Conservation (phyloP, 2,329 filamentous ascomycete species). For the Botrytis byssoidea region DNA sequence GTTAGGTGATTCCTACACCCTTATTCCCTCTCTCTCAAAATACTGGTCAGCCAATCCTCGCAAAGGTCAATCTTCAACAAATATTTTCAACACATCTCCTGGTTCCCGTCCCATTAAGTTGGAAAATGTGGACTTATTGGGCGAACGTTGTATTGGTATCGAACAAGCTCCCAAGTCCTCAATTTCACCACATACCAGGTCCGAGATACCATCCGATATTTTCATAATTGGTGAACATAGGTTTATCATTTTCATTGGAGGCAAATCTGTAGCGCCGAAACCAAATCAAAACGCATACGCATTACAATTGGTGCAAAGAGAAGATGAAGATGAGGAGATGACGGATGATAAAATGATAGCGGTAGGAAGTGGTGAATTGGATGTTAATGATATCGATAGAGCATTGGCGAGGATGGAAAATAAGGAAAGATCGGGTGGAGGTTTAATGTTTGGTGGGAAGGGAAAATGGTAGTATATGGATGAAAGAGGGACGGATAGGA, state of each 20-base stretch:
- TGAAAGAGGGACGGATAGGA: slow-evolving; percentile 22
- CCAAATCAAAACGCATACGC: slow-evolving; percentile 21
- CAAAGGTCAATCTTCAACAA: slow-evolving; percentile 28
- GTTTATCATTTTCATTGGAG: slow-evolving; percentile 32
- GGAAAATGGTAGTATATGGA: slow-evolving; percentile 45
- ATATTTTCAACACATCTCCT: slow-evolving; percentile 32
- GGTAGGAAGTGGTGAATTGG: slow-evolving; percentile 43
- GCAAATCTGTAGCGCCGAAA: slow-evolving; percentile 21
- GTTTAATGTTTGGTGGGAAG: slow-evolving; percentile 31
- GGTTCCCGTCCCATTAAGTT: slow-evolving; percentile 34
- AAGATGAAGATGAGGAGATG: slow-evolving; percentile 28
- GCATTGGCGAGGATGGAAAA: slow-evolving; percentile 55
- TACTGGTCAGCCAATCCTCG: slow-evolving; percentile 37
- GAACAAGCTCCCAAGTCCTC: slow-evolving; percentile 32
- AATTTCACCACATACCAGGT: slow-evolving; percentile 1
- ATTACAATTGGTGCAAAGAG: slow-evolving; percentile 30
- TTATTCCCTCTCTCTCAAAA: slow-evolving; percentile 38
- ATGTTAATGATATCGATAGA: slow-evolving; percentile 65
- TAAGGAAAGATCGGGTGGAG: slow-evolving; percentile 25
- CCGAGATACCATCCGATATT: slow-evolving; percentile 33
- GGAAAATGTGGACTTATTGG: slow-evolving; percentile 37
- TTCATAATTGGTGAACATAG: slow-evolving; percentile 38
- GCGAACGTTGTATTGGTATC: slow-evolving; percentile 38
- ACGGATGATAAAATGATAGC: background rate
- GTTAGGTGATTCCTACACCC: slow-evolving; percentile 36